phyloP scores from a whole-genome alignment of 768 basidiomycete genomes.

The Kwoniella mangroviensis region DNA sequence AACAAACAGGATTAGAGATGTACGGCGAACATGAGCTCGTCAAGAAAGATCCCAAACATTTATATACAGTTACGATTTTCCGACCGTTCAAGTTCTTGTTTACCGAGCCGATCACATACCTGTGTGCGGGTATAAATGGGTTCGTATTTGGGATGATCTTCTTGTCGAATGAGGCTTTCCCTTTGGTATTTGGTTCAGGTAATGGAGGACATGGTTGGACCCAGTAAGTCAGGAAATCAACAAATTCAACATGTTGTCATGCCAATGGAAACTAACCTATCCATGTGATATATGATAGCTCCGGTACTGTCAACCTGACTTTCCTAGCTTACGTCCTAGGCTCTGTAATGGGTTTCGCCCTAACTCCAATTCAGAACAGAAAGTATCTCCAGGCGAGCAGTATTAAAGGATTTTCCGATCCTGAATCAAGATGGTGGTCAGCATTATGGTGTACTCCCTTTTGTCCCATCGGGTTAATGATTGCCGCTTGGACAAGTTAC shows the following conservation, averaged over 20 bases:
- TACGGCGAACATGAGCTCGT: slow-evolving; percentile 47
- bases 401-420: slow-evolving; percentile 27
- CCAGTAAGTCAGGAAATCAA: slow-evolving; percentile 24
- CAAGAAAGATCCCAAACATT: slow-evolving; percentile 40
- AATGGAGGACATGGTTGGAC: slow-evolving; percentile 49
- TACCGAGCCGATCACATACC: slow-evolving; percentile 52
- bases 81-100: slow-evolving; percentile 49
- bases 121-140: slow-evolving; percentile 47
- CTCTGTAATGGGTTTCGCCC: slow-evolving; percentile 38
- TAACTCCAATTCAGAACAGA: slow-evolving; percentile 41
- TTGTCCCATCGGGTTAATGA: slow-evolving; percentile 42
- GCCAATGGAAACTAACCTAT: not conserved
- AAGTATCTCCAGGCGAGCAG: slow-evolving; percentile 29
- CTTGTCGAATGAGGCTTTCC: slow-evolving; percentile 49
- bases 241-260: not conserved
- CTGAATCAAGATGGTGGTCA: slow-evolving; percentile 49
- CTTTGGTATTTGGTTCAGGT: slow-evolving; percentile 43
- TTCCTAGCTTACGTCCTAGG: slow-evolving; percentile 46
- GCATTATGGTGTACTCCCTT: slow-evolving; percentile 41
- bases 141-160: slow-evolving; percentile 50
- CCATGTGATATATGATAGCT: slow-evolving; percentile 21
- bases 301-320: slow-evolving; percentile 46
- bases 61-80: slow-evolving; percentile 45
- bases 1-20: slow-evolving; percentile 32
- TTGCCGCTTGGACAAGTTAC: slow-evolving; percentile 48